These are phyloP conservation scores for Agaricus blazei DNA, from an alignment of 768 basidiomycete species.

Conservation along the genomic window DNA sequence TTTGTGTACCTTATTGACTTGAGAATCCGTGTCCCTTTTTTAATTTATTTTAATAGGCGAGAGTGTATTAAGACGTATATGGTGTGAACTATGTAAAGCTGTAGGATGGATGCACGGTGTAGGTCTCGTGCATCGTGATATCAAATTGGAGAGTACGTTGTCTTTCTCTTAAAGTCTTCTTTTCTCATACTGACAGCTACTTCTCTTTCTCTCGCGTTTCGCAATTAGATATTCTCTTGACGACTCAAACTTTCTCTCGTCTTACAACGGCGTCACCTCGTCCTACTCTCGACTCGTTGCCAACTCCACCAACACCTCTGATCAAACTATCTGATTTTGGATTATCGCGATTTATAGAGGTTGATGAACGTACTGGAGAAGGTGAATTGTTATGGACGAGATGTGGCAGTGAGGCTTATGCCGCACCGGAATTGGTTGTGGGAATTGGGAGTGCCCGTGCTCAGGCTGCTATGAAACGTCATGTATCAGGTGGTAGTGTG, in stretches of 20 bases:
- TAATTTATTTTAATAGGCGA: constrained; percentile 26
- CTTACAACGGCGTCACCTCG: constrained; percentile 17
- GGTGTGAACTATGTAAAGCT: constrained; percentile 69
- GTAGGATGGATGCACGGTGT: constrained; percentile 88
- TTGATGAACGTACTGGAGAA: constrained; percentile 29
- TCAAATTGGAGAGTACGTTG: constrained; percentile 75
- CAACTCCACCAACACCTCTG: constrained; percentile 46
- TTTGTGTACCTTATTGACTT: constrained; percentile 1
- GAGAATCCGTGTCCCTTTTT: background rate
- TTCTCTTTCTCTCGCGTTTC: background rate
- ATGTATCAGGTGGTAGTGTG: constrained; percentile 17
- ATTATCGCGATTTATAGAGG: constrained; percentile 78
- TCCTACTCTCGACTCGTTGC: constrained; percentile 27
- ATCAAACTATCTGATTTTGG: constrained; percentile 89
- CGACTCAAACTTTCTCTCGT: constrained; percentile 30
- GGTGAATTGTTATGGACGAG: constrained; percentile 60
- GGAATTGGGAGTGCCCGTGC: constrained; percentile 23
- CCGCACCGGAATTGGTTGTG: constrained; percentile 73
- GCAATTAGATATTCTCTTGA: constrained; percentile 67
- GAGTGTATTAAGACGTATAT: constrained; percentile 60
- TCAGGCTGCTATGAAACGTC: background rate
- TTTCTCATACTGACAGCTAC: background rate
- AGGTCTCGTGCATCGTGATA: constrained; percentile 83
- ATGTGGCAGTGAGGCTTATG: constrained; percentile 87
- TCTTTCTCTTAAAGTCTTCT: background rate